Conservation (phyloP, 805 yeast species). For the Hanseniaspora jakobsenii region DNA sequence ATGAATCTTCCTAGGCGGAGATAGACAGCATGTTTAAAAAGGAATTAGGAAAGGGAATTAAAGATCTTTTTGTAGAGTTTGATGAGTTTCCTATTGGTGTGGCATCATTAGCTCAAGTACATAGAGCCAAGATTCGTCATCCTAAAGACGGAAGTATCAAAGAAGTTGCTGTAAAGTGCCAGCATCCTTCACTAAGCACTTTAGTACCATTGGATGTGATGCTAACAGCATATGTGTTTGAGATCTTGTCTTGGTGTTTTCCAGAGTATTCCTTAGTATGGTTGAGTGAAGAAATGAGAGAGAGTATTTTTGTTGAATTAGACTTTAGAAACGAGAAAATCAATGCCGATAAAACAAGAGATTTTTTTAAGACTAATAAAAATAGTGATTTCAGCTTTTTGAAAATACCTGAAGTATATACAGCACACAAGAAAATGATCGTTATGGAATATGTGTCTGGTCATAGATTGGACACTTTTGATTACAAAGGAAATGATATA, state of each 20-base stretch:
- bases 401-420: conserved; percentile 58
- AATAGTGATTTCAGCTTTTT: conserved; percentile 33
- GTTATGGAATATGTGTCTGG: conserved; percentile 85
- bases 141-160: conserved; percentile 35
- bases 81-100: conserved; percentile 75
- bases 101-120: conserved; percentile 95
- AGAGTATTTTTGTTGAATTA: conserved; percentile 78
- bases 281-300: conserved; percentile 88
- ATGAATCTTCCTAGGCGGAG: conserved; percentile 60
- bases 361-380: conserved; percentile 40
- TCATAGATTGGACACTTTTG: conserved; percentile 64
- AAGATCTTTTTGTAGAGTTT: conserved; percentile 56
- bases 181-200: conserved; percentile 76
- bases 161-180: conserved; percentile 85
- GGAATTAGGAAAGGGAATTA: conserved; percentile 43
- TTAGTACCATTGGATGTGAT: conserved; percentile 84
- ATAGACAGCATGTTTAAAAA: conserved; percentile 50
- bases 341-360: conserved; percentile 62
- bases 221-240: conserved; percentile 65
- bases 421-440: conserved; percentile 57
- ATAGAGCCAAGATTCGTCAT: conserved; percentile 48
- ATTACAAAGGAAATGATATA: conserved; percentile 50
- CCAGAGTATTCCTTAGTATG: conserved; percentile 90
- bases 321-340: conserved; percentile 78
- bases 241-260: conserved; percentile 60